Evolutionary conservation across 164 flowering plant species (phyloP), one percentile per base, ranked within the genome.

Genomic region (Chloranthus sessilifolius): DNA sequence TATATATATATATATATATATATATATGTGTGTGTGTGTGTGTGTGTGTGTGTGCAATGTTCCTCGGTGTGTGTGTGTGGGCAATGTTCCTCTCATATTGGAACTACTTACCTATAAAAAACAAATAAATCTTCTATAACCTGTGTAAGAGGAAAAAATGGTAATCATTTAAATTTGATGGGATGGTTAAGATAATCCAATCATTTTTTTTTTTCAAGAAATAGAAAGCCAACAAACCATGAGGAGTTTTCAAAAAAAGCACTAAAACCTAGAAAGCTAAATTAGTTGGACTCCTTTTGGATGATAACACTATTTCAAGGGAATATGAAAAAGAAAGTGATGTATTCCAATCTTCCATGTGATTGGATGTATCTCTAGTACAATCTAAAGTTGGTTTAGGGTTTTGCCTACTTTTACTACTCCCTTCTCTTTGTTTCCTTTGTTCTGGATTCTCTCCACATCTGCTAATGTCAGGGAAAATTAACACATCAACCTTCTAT

Each of bases 311-410:
- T 40, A 5, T 16, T 50, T 36, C 17, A 44, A 43, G 63, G 74
- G 75, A 77, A 74, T 66, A 43, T 43, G 43, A 47, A 68, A 71
- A 73, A 63, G 48, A 46, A 60, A 66, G 57, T 67, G 65, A 73
- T 52, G 62, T 59, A 45, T 65, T 54, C 65, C 65, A 62, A 68
- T 70, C 53, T 60, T 70, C 71, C 47, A 40, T 54, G 62, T 58
- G 52, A 55, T 44, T 52, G 58, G 54, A 37, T 56, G 62, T 55
- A 47, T 68, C 69, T 63, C 55, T 44, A 28, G 62, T 48, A 54
- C 62, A 50, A 22, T 17, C 53, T 56, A 55, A 60, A 61, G 59
- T 42, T 55, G 53, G 30, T 8, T 55, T 43, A 24, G 25, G 49
- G 59, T 55, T 60, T n/a, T 57, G 37, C n/a, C 24, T 3, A 34